phyloP scores from a whole-genome alignment of 1,139 yeast species.

The Saccharomyces hybrid region DNA sequence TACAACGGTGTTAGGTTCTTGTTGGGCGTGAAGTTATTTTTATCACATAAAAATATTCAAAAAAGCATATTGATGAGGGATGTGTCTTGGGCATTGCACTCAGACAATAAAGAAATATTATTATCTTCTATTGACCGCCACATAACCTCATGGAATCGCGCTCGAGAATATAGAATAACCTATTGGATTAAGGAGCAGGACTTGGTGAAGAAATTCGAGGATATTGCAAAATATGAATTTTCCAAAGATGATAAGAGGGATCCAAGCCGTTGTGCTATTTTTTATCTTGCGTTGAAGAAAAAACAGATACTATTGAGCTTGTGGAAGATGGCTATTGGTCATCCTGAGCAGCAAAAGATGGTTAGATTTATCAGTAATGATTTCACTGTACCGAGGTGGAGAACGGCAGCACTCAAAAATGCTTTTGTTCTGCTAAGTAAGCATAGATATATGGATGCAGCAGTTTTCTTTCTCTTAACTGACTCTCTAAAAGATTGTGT shows the following conservation, averaged over 20 bases:
- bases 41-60: constrained; percentile 44
- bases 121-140: constrained; percentile 47
- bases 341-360: constrained; percentile 79
- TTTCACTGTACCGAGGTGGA: constrained; percentile 69
- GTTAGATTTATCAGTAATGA: constrained; percentile 68
- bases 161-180: constrained; percentile 55
- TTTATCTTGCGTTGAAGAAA: constrained; percentile 69
- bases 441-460: constrained; percentile 82
- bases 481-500: constrained; percentile 71
- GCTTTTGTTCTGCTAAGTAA: constrained; percentile 87
- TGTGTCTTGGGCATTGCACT: constrained; percentile 79
- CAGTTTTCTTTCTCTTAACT: constrained; percentile 81
- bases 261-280: constrained; percentile 67
- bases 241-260: constrained; percentile 42
- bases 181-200: constrained; percentile 63
- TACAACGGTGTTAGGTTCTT: constrained; percentile 65
- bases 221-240: constrained; percentile 63
- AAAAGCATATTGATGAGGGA: constrained; percentile 66
- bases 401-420: constrained; percentile 81
- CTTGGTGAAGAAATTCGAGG: constrained; percentile 51
- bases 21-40: constrained; percentile 65
- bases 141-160: constrained; percentile 52
- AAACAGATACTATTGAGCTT: constrained; percentile 70
- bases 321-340: constrained; percentile 73
- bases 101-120: constrained; percentile 66